A percentile compares a stretch with the other conserved stretches of the same genome.
These are phyloP conservation scores for Termitomyces sp. DNA, from an alignment of 768 basidiomycete genomes.

Conservation along the genomic window DNA sequence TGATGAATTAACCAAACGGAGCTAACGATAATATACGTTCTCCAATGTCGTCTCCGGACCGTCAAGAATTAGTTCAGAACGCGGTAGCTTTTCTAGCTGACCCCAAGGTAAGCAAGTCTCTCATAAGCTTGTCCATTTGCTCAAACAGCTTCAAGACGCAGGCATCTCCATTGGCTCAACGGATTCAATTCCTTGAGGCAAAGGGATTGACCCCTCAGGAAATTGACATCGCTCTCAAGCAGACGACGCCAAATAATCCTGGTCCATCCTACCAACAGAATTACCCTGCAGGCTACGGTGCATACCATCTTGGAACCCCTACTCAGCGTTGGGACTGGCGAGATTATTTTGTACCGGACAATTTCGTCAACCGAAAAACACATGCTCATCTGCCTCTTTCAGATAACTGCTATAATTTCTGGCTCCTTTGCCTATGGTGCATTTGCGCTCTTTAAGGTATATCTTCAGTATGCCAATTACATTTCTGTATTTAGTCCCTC, in stretches of 20 bases:
- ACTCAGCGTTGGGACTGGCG: slow-evolving; percentile 82
- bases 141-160: slow-evolving; percentile 46
- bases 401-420: slow-evolving; percentile 93
- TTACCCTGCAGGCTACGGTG: slow-evolving; percentile 41
- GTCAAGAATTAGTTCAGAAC: slow-evolving; percentile 71
- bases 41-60: slow-evolving; percentile 38
- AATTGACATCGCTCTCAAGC: slow-evolving; percentile 79
- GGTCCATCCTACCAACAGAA: slow-evolving; percentile 16
- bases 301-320: slow-evolving; percentile 30
- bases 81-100: slow-evolving; percentile 85
- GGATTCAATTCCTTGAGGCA: slow-evolving; percentile 90
- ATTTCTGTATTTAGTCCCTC: slow-evolving; percentile 1
- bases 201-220: slow-evolving; percentile 83
- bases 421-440: slow-evolving; percentile 82
- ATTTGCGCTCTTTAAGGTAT: slow-evolving; percentile 70
- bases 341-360: slow-evolving; percentile 81
- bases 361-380: slow-evolving; percentile 10
- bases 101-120: slow-evolving; percentile 48
- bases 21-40: slow-evolving; percentile 7
- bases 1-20: slow-evolving; percentile 9
- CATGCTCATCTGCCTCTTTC: slow-evolving; percentile 16
- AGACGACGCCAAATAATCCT: slow-evolving; percentile 33
- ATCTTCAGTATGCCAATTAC: slow-evolving; percentile 7
- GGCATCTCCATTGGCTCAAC: slow-evolving; percentile 73
- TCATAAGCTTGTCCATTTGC: background rate